Base-by-base conservation (phyloP, 2,329 filamentous ascomycete species). In the Trichoderma hamatum region DNA sequence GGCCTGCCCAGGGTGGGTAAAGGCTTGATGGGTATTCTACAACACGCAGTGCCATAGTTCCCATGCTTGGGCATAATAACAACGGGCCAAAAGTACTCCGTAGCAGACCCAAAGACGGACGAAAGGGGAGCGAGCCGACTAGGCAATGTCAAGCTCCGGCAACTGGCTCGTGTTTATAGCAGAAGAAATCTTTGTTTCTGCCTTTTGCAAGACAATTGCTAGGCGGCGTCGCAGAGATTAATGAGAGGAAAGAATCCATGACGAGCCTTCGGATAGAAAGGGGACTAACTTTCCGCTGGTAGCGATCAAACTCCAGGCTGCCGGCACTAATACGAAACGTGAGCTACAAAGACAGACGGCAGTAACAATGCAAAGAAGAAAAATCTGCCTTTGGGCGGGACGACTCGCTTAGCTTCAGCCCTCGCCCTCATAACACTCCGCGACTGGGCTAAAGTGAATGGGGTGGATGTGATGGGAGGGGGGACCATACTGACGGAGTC, bases 381-480 rank as follows among this genome's bases (percentile, higher is more conserved):
- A 49, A 59, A 49, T 39, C 46, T 54, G 30, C 43, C 61, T 34
- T 58, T 46, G 36, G 24, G 54, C 36, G 39, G 63, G 43, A 43
- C 52, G 56, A 61, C 65, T 67, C 65, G 65, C 56, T 67, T 67
- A 61, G 65, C 65, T 46, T 61, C 56, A 54, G 39, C 52, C 63
- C 52, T 61, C 46, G 30, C 39, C 60, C 60, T 62, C 59, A 28
- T 39, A 58, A 43, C 64, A 46, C 55, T 67, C 39, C 24, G 9
- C 16, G 34, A 32, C 32, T 67, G 54, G 63, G 54, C 63, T 51
- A 67, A 34, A 56, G 56, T 59, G 39, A 36, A 51, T 39, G 39
- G 63, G 28, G 52, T 59, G 59, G 67, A 69, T 64, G 49, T 56
- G 51, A 52, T 21, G 51, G 36, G 52, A 55, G 52, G 34, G 52